Percentiles rank a stretch among this genome's conserved stretches.
phyloP scores from a whole-genome alignment of 2,329 filamentous ascomycete species.

The Calonectria multiphialidica region DNA sequence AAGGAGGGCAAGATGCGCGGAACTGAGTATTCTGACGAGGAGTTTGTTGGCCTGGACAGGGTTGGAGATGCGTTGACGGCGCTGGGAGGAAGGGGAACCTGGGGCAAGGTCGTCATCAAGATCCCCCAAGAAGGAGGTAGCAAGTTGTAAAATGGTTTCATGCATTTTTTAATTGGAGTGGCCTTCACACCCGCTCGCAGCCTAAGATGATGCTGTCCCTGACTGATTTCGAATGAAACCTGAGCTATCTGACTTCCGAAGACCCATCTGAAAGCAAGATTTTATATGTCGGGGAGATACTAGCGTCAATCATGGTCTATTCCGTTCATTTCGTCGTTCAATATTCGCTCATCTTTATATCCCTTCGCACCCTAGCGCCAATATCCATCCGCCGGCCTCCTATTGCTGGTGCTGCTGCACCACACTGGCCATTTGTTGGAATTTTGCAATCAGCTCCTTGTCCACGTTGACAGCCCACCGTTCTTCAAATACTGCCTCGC shows the following conservation, averaged over 20 bases:
- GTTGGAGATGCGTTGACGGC: slow-evolving; percentile 82
- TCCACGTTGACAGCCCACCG: slow-evolving; percentile 83
- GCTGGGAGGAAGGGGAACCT: slow-evolving; percentile 84
- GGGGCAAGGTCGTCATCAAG: slow-evolving; percentile 96
- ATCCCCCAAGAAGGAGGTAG: slow-evolving; percentile 76
- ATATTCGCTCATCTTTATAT: slow-evolving; percentile 26
- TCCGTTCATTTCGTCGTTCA: slow-evolving; percentile 32
- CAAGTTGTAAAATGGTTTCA: slow-evolving; percentile 59
- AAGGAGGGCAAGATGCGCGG: slow-evolving; percentile 82
- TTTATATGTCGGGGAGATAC: background rate
- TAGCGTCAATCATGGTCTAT: slow-evolving; percentile 20
- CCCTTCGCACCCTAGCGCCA: slow-evolving; percentile 1
- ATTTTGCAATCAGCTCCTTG: slow-evolving; percentile 76
- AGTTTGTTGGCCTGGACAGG: slow-evolving; percentile 85
- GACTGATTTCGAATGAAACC: background rate
- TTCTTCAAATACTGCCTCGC: slow-evolving; percentile 74
- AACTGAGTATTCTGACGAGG: slow-evolving; percentile 85
- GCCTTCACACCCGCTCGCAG: background rate
- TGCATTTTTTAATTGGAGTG: slow-evolving; percentile 1
- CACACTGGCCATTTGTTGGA: slow-evolving; percentile 53
- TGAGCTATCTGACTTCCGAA: background rate
- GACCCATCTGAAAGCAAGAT: background rate
- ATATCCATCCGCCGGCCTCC: background rate
- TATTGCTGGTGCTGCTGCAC: slow-evolving; percentile 30
- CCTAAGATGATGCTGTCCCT: background rate